phyloP scores from a whole-genome alignment of 2,329 filamentous ascomycete species.

The Coniochaeta pulveracea region DNA sequence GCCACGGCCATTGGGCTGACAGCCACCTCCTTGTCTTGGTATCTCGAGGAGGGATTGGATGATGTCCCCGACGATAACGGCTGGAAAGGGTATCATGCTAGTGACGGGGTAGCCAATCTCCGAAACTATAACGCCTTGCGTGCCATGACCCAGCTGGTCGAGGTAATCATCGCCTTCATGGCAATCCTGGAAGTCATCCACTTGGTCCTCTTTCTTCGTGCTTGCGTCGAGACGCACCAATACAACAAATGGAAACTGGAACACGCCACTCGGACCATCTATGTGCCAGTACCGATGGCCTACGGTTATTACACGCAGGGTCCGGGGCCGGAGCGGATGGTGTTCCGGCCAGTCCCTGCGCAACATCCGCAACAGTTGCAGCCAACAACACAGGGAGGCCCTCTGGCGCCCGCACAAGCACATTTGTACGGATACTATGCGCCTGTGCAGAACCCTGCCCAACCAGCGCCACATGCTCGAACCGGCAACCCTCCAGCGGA shows the following conservation, averaged over 20 bases:
- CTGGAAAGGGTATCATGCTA: too few relatives aligned
- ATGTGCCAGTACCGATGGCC: slow-evolving; percentile 6
- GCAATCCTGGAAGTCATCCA: slow-evolving; percentile 14
- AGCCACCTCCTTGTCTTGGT: slow-evolving; percentile 5
- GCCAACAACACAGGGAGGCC: not conserved
- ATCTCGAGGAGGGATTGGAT: not conserved
- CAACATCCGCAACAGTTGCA: not conserved
- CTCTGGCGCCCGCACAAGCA: not conserved
- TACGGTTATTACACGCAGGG: not conserved
- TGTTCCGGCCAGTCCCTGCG: not conserved
- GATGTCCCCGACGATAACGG: slow-evolving; percentile 7
- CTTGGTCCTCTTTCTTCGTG: slow-evolving; percentile 26
- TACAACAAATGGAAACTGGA: slow-evolving; percentile 15
- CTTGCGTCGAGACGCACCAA: slow-evolving; percentile 25
- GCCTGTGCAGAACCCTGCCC: not conserved
- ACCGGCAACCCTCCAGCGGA: too few relatives aligned
- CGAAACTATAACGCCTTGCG: slow-evolving; percentile 8
- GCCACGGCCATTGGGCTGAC: slow-evolving; percentile 14
- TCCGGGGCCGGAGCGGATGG: not conserved
- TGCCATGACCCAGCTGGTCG: slow-evolving; percentile 7
- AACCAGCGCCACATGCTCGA: not conserved
- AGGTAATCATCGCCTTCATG: slow-evolving; percentile 11
- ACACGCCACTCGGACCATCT: slow-evolving; percentile 4
- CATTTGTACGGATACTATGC: slow-evolving; percentile 5
- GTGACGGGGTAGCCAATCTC: too few relatives aligned